These are phyloP conservation scores for Microdochium nivale DNA, from an alignment of 2,329 filamentous ascomycete species.

Conservation along the genomic window DNA sequence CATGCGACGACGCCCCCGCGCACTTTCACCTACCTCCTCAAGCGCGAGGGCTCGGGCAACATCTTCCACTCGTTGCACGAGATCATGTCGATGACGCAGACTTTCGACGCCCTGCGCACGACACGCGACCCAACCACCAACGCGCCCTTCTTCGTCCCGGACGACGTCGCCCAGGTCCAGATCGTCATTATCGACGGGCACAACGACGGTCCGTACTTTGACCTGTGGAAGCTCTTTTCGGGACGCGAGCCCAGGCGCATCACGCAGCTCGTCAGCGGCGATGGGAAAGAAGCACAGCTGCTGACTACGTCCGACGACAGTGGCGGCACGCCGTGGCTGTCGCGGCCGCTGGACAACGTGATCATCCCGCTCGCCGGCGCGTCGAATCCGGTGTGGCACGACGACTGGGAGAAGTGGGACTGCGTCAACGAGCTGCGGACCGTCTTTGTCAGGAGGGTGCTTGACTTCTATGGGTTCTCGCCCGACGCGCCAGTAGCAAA, in stretches of 20 bases:
- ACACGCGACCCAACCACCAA: conserved; percentile 2
- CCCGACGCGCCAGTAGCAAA: conserved; percentile 1
- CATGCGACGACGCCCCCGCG: neutral
- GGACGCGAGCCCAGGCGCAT: conserved; percentile 4
- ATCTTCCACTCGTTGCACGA: conserved; percentile 19
- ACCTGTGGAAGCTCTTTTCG: conserved; percentile 15
- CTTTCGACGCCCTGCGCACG: conserved; percentile 17
- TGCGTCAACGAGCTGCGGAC: conserved; percentile 6
- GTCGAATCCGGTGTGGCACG: conserved; percentile 19
- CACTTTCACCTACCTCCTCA: conserved; percentile 14
- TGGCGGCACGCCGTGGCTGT: conserved; percentile 3
- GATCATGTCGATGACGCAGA: conserved; percentile 15
- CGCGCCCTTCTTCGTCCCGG: conserved; percentile 3
- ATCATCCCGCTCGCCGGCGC: conserved; percentile 17
- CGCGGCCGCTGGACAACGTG: conserved; percentile 6
- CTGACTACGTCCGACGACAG: neutral
- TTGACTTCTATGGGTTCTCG: neutral
- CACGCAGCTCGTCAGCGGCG: neutral
- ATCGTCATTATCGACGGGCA: conserved; percentile 16
- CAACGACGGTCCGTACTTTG: conserved; percentile 15
- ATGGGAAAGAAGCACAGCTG: neutral
- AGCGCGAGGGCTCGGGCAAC: conserved; percentile 16
- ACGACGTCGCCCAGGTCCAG: conserved; percentile 10
- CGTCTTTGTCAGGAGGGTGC: neutral
- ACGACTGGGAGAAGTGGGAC: conserved; percentile 14